Conservation (phyloP, 306 rosid species). For the Dicorynia guianensis region DNA sequence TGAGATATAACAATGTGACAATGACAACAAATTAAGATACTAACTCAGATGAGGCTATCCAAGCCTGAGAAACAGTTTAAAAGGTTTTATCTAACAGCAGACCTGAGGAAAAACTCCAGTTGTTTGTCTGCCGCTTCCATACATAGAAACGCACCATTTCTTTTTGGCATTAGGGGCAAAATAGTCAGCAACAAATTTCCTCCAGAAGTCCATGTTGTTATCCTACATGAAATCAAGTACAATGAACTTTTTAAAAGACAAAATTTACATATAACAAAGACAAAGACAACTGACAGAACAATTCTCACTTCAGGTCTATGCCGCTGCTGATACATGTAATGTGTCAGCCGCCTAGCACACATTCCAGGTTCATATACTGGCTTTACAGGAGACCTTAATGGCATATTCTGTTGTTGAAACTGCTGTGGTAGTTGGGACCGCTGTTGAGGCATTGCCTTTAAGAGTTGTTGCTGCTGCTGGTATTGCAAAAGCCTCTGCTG, state of each 20-base stretch:
- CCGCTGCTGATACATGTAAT: conserved; percentile 95
- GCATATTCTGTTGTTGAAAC: conserved; percentile 78
- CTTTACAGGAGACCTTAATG: conserved; percentile 81
- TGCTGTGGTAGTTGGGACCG: conserved; percentile 83
- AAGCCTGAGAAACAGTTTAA: conserved; percentile 33
- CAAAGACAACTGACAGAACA: conserved; percentile 15
- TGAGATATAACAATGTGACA: conserved; percentile 20
- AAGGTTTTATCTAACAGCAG: conserved; percentile 43
- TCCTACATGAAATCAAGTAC: conserved; percentile 60
- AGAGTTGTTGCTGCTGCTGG: conserved; percentile 85
- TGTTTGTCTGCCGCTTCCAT: conserved; percentile 94
- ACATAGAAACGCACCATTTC: conserved; percentile 99
- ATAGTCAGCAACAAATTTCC: conserved; percentile 93
- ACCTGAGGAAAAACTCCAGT: conserved; percentile 99
- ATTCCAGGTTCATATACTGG: conserved; percentile 92
- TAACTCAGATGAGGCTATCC: conserved; percentile 41
- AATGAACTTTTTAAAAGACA: conserved; percentile 28
- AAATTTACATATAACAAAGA: background rate
- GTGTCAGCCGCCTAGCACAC: conserved; percentile 95
- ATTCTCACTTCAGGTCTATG: conserved; percentile 89
- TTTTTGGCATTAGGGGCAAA: conserved; percentile 96
- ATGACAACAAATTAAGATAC: conserved; percentile 34
- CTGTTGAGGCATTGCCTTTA: conserved; percentile 89
- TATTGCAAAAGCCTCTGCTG: conserved; percentile 84
- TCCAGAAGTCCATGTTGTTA: conserved; percentile 96